Conservation (phyloP, 257 asterid species). For the Nicotiana obtusifolia region DNA sequence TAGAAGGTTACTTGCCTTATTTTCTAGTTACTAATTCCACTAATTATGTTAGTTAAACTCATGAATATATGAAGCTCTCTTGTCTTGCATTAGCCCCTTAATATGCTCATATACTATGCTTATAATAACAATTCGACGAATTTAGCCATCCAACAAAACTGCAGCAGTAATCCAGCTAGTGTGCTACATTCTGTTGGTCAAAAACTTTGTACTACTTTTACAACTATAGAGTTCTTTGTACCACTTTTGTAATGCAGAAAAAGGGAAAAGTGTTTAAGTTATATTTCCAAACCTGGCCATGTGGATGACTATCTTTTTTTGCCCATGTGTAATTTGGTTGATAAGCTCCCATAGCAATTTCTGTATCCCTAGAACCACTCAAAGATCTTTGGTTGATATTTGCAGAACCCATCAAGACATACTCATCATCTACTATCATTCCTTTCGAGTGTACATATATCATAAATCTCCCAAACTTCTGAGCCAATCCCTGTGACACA, state of each 20-base stretch:
- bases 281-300: slow-evolving; percentile 49
- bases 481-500: slow-evolving; percentile 18
- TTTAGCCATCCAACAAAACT: not conserved
- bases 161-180: not conserved
- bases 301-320: slow-evolving; percentile 44
- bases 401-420: slow-evolving; percentile 75
- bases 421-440: slow-evolving; percentile 78
- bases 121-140: not conserved
- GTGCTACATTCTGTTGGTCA: not conserved
- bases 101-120: not conserved
- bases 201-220: not conserved
- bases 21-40: too few relatives aligned
- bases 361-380: slow-evolving; percentile 90
- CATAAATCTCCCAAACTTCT: slow-evolving; percentile 57
- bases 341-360: slow-evolving; percentile 88
- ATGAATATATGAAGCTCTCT: not conserved
- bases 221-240: not conserved
- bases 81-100: not conserved
- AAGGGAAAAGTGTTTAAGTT: too few relatives aligned
- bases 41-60: not conserved
- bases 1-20: too few relatives aligned
- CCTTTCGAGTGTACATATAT: slow-evolving; percentile 83
- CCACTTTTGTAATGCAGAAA: too few relatives aligned
- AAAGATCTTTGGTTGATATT: slow-evolving; percentile 79
- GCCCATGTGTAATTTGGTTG: slow-evolving; percentile 74